A percentile compares a stretch with the other conserved stretches of the same genome.
Evolutionary conservation across 2,329 filamentous ascomycete genomes (phyloP).

Genomic region (Arthrobotrys pseudoclavata): DNA sequence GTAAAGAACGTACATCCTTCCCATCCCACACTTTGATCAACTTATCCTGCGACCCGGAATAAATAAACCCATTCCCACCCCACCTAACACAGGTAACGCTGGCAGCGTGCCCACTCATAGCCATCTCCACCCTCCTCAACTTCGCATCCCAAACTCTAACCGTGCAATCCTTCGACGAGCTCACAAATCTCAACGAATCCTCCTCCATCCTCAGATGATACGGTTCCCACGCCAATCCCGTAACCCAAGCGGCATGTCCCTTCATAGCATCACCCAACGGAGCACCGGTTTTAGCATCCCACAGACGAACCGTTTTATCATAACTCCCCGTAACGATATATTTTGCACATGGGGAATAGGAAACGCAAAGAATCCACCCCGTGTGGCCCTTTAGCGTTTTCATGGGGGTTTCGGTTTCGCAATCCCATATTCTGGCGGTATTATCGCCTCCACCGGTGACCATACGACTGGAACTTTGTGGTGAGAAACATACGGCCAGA

Average conservation of each 20-base stretch:
- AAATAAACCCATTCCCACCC: slow-evolving; percentile 58
- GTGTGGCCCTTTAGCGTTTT: slow-evolving; percentile 73
- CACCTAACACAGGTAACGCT: slow-evolving; percentile 79
- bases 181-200: slow-evolving; percentile 43
- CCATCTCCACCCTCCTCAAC: slow-evolving; percentile 72
- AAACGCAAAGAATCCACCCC: slow-evolving; percentile 50
- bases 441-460: slow-evolving; percentile 76
- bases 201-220: slow-evolving; percentile 46
- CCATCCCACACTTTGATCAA: slow-evolving; percentile 59
- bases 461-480: slow-evolving; percentile 42
- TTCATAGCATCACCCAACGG: slow-evolving; percentile 57
- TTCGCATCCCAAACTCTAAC: slow-evolving; percentile 60
- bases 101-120: slow-evolving; percentile 86
- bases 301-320: slow-evolving; percentile 51
- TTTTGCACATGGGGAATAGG: slow-evolving; percentile 40
- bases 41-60: slow-evolving; percentile 58
- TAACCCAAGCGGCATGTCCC: slow-evolving; percentile 48
- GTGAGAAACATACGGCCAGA: slow-evolving; percentile 57
- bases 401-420: slow-evolving; percentile 71
- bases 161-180: slow-evolving; percentile 60
- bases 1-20: slow-evolving; percentile 44
- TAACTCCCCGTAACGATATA: slow-evolving; percentile 54
- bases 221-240: slow-evolving; percentile 55
- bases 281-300: slow-evolving; percentile 52
- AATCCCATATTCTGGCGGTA: slow-evolving; percentile 61